phyloP scores from a whole-genome alignment of 768 basidiomycete genomes.

The Mycena rebaudengoi region DNA sequence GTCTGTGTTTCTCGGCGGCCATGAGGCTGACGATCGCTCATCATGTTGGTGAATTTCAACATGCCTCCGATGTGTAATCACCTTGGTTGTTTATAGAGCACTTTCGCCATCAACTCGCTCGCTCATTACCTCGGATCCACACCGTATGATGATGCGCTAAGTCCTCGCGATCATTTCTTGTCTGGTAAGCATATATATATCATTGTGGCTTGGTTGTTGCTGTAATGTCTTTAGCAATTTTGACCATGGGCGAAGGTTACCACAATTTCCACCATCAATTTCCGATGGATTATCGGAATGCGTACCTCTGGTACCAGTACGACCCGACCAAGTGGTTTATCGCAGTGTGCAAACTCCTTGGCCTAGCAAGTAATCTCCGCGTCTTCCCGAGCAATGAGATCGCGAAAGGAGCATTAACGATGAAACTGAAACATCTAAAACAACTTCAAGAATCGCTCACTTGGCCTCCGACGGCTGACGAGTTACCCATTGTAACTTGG shows the following conservation, averaged over 20 bases:
- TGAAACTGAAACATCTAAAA: slow-evolving; percentile 83
- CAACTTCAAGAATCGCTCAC: slow-evolving; percentile 64
- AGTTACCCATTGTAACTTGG: slow-evolving; percentile 84
- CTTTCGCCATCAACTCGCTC: slow-evolving; percentile 89
- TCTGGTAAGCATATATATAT: slow-evolving; percentile 44
- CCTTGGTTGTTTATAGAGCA: slow-evolving; percentile 60
- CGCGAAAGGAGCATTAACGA: slow-evolving; percentile 79
- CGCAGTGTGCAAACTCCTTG: slow-evolving; percentile 61
- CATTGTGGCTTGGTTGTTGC: background rate
- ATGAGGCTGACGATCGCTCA: slow-evolving; percentile 79
- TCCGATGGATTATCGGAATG: slow-evolving; percentile 88
- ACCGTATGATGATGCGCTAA: slow-evolving; percentile 83
- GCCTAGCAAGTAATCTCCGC: slow-evolving; percentile 83
- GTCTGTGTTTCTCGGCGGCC: slow-evolving; percentile 79
- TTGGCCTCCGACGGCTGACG: slow-evolving; percentile 67
- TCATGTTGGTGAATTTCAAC: slow-evolving; percentile 63
- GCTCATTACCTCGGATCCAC: slow-evolving; percentile 86
- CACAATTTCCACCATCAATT: slow-evolving; percentile 94
- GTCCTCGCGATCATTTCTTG: slow-evolving; percentile 80
- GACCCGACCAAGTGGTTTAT: slow-evolving; percentile 90
- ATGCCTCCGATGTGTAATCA: background rate
- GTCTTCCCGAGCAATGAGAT: slow-evolving; percentile 92
- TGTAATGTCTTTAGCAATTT: slow-evolving; percentile 56
- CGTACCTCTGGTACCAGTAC: slow-evolving; percentile 76
- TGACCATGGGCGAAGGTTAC: slow-evolving; percentile 89